These are phyloP conservation scores for Delphinella strobiligena DNA, from an alignment of 2,329 filamentous ascomycete species.

Conservation along the genomic window DNA sequence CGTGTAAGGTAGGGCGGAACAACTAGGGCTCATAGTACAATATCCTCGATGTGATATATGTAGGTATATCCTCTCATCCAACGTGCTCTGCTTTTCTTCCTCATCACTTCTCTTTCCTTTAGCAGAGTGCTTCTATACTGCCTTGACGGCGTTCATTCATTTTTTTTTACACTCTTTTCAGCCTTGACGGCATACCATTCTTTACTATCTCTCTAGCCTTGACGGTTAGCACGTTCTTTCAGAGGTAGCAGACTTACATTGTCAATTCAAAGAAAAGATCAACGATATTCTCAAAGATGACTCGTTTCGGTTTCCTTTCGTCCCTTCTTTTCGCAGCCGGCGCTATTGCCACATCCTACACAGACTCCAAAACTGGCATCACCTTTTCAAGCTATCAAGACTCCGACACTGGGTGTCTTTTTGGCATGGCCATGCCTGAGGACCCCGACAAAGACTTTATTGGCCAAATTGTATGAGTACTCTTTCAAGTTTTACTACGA, in stretches of 20 bases:
- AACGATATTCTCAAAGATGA: conserved; percentile 2
- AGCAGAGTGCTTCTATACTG: background rate
- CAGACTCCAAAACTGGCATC: conserved; percentile 35
- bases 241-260: conserved; percentile 3
- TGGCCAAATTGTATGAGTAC: conserved; percentile 31
- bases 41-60: background rate
- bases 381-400: conserved; percentile 30
- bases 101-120: background rate
- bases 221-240: conserved; percentile 4
- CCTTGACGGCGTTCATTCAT: background rate
- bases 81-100: background rate
- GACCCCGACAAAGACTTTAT: conserved; percentile 41
- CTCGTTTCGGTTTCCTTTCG: conserved; percentile 8
- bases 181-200: conserved; percentile 9
- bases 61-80: background rate
- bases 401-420: conserved; percentile 29
- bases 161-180: conserved; percentile 4
- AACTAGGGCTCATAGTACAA: background rate
- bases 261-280: conserved; percentile 1
- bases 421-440: conserved; percentile 41
- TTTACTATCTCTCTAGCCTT: background rate
- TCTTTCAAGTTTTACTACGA: background rate
- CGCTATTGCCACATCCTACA: conserved; percentile 19
- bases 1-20: too few species aligned
- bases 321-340: conserved; percentile 7